Percentiles rank a stretch among this genome's conserved stretches.
Conservation (phyloP, 106 monocot species). For the Gastrodia elata region DNA sequence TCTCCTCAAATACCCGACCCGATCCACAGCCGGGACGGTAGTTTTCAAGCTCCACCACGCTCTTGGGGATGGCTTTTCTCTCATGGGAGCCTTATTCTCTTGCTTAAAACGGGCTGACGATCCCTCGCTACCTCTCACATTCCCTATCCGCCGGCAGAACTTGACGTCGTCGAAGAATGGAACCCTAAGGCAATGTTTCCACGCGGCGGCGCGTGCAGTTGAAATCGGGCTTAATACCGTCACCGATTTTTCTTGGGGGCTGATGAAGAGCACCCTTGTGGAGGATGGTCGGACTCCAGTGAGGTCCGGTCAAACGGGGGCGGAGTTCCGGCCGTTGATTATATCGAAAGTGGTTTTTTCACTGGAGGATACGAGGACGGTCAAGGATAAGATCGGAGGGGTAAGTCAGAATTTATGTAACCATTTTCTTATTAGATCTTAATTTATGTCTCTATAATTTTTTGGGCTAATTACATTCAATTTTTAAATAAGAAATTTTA, state of each 20-base stretch:
- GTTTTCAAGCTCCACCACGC: slow-evolving; percentile 80
- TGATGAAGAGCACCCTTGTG: slow-evolving; percentile 47
- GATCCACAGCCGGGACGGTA: slow-evolving; percentile 21
- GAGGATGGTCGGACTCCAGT: slow-evolving; percentile 45
- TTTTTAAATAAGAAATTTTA: too few relatives aligned
- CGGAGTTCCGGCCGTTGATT: slow-evolving; percentile 37
- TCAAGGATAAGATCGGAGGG: slow-evolving; percentile 48
- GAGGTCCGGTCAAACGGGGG: slow-evolving; percentile 34
- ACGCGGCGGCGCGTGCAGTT: slow-evolving; percentile 7
- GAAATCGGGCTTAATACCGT: slow-evolving; percentile 29
- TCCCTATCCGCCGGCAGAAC: slow-evolving; percentile 21
- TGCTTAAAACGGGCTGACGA: slow-evolving; percentile 47
- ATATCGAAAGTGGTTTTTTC: slow-evolving; percentile 29
- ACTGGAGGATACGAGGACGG: slow-evolving; percentile 32
- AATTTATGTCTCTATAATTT: too few relatives aligned
- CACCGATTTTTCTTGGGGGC: slow-evolving; percentile 38
- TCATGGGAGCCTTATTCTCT: slow-evolving; percentile 64
- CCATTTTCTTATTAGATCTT: neutral
- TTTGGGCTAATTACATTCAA: too few relatives aligned
- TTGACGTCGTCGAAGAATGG: neutral
- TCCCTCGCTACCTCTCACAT: slow-evolving; percentile 59
- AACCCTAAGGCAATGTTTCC: neutral
- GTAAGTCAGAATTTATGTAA: slow-evolving; percentile 20
- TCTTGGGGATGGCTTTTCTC: slow-evolving; percentile 67
- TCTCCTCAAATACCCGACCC: slow-evolving; percentile 63